Evolutionary conservation across 2,329 filamentous ascomycete species (phyloP).

Genomic region (Phoma herbarum): DNA sequence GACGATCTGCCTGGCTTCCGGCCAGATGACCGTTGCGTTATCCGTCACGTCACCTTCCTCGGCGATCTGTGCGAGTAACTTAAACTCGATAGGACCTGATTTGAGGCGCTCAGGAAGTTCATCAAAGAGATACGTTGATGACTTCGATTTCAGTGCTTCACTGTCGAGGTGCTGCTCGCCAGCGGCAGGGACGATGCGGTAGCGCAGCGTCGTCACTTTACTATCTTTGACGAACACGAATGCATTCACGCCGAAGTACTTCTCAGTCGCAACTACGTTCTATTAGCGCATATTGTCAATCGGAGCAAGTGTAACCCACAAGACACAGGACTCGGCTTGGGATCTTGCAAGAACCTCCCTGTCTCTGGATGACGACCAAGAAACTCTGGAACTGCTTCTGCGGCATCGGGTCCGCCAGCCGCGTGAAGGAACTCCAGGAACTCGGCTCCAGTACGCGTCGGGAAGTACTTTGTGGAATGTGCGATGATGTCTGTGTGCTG

Average conservation of each 20-base stretch:
- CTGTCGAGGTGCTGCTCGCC: constrained; percentile 54
- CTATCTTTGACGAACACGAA: constrained; percentile 58
- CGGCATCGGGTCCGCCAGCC: constrained; percentile 42
- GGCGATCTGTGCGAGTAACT: constrained; percentile 61
- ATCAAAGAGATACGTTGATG: constrained; percentile 59
- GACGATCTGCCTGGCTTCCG: constrained; percentile 59
- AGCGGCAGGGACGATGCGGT: constrained; percentile 58
- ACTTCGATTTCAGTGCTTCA: constrained; percentile 51
- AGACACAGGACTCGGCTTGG: constrained; percentile 61
- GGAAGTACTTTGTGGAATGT: constrained; percentile 64
- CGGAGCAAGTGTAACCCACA: constrained; percentile 29
- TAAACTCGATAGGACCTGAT: constrained; percentile 55
- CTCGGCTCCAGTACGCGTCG: constrained; percentile 61
- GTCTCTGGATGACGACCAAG: constrained; percentile 59
- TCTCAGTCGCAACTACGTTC: constrained; percentile 54
- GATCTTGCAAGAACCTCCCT: constrained; percentile 57
- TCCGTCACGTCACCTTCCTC: constrained; percentile 58
- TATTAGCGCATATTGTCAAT: not conserved
- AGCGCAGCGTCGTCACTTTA: constrained; percentile 58
- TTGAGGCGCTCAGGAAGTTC: constrained; percentile 55
- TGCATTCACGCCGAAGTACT: constrained; percentile 61
- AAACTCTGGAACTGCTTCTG: constrained; percentile 52
- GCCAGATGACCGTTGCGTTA: constrained; percentile 63
- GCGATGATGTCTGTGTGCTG: constrained; percentile 66
- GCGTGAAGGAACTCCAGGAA: constrained; percentile 61